Conservation (phyloP, 2,329 filamentous ascomycete species). For the Colletotrichum viniferum region DNA sequence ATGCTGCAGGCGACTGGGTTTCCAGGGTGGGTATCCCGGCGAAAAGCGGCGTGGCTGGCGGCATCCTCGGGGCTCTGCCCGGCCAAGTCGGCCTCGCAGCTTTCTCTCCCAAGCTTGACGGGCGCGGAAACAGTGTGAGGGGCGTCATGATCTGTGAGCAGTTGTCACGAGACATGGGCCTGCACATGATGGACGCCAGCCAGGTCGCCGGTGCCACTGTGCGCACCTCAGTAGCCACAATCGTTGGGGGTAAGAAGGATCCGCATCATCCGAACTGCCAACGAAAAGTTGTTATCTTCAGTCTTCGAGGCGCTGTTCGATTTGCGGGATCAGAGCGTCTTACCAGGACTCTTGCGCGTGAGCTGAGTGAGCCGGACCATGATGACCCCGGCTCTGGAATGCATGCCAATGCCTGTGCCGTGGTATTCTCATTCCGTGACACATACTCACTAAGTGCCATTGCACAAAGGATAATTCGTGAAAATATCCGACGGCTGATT, state of each 20-base stretch:
- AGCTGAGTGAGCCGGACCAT: conserved; percentile 25
- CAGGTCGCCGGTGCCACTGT: conserved; percentile 12
- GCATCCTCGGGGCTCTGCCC: conserved; percentile 39
- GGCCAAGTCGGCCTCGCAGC: conserved; percentile 52
- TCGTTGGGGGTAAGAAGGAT: conserved; percentile 29
- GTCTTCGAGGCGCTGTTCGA: conserved; percentile 34
- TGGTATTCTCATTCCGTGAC: conserved; percentile 36
- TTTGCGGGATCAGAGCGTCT: conserved; percentile 37
- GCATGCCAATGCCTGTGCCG: conserved; percentile 29
- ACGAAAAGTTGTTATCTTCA: conserved; percentile 34
- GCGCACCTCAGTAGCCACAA: conserved; percentile 31
- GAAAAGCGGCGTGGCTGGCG: conserved; percentile 42
- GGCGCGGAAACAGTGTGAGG: conserved; percentile 46
- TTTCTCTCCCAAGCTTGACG: conserved; percentile 61
- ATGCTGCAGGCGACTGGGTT: conserved; percentile 66
- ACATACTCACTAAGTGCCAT: conserved; percentile 34
- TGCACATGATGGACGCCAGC: conserved; percentile 24
- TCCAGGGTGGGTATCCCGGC: conserved; percentile 65
- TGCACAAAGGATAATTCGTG: conserved; percentile 32
- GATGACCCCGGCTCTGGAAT: conserved; percentile 30
- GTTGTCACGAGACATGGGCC: conserved; percentile 39
- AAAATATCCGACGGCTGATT: conserved; percentile 29
- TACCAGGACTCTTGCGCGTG: conserved; percentile 32
- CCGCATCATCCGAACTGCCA: conserved; percentile 29
- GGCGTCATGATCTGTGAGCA: conserved; percentile 47